Conservation (phyloP, 106 monocot genomes). For the Vanilla planifolia region DNA sequence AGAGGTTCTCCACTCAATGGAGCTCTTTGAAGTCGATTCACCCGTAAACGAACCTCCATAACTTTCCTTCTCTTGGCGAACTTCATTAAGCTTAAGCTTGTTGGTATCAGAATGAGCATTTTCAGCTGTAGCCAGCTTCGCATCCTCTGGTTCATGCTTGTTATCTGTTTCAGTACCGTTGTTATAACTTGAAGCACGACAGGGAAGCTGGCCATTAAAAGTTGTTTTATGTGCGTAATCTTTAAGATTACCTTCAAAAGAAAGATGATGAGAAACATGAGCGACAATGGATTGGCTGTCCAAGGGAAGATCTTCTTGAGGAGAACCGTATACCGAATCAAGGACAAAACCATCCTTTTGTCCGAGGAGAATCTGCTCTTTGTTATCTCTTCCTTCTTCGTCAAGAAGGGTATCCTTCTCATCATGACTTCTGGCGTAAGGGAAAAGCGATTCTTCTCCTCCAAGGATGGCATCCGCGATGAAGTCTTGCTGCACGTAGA, state of each 20-base stretch:
- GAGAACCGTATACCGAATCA: constrained; percentile 34
- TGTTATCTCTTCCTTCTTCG: constrained; percentile 31
- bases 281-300: neutral
- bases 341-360: constrained; percentile 19
- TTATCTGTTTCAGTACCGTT: neutral
- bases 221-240: neutral
- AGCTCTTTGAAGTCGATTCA: constrained; percentile 86
- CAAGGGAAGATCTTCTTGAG: constrained; percentile 10
- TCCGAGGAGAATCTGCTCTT: constrained; percentile 18
- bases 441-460: constrained; percentile 39
- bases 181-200: constrained; percentile 5
- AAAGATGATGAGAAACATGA: constrained; percentile 15
- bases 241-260: constrained; percentile 1
- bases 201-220: neutral
- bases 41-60: constrained; percentile 34
- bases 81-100: constrained; percentile 12
- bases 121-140: constrained; percentile 9
- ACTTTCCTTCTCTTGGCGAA: constrained; percentile 18
- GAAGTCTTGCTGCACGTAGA: constrained; percentile 13
- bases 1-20: constrained; percentile 71
- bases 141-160: constrained; percentile 17
- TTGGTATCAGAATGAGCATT: neutral
- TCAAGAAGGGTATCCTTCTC: constrained; percentile 24
- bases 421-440: constrained; percentile 10
- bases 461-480: constrained; percentile 15